Evolutionary conservation across 176 grass and related monocot species (phyloP), one percentile per base, ranked within the genome.

Genomic region (Canna indica): DNA sequence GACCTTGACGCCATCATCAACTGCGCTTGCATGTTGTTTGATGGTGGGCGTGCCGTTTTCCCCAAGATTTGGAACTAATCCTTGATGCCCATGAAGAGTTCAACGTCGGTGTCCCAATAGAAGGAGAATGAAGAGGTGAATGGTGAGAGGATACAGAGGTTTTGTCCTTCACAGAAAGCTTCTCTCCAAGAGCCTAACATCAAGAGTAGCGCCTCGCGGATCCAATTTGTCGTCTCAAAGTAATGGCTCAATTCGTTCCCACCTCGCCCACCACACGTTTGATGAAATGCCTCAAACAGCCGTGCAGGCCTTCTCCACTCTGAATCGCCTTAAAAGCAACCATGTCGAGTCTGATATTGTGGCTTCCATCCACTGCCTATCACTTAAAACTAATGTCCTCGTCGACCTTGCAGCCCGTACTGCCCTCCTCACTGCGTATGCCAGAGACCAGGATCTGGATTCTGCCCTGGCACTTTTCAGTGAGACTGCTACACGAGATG

Each of bases 391-490:
- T 0, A 78, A 79, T 24, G 59, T 72, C 13, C 70, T 90, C 38
- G 73, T 71, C 47, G 77, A 90, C 50, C 79, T 66, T 58, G 76
- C 93, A 14, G 81, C 91, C 69, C 86, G 76, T 76, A 92, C 88
- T 13, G 83, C 84, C 53, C 58, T 87, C 39, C 62, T 97, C 45
- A 59, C 79, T 3, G 77, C 88, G 64, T 97, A 97, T 67, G 75
- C 86, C 64, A 72, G 81, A 69, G 72, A 35, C 8, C 42, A 44
- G 52, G 68, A 76, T 64, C 46, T 64, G 41, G 29, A 50, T 39
- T 82, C 93, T 41, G 63, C 83, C 14, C 24, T 71, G 34, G 36
- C 28, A 7, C 59, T 97, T 26, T 85, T 92, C 64, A 24, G 67
- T 46, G 88, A 92, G 80, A 74, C 72, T 4, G 44, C 50, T 3